These are phyloP conservation scores for Plasmopara viticola DNA, from an alignment of 352 stramenopile genomes.

Conservation along the genomic window DNA sequence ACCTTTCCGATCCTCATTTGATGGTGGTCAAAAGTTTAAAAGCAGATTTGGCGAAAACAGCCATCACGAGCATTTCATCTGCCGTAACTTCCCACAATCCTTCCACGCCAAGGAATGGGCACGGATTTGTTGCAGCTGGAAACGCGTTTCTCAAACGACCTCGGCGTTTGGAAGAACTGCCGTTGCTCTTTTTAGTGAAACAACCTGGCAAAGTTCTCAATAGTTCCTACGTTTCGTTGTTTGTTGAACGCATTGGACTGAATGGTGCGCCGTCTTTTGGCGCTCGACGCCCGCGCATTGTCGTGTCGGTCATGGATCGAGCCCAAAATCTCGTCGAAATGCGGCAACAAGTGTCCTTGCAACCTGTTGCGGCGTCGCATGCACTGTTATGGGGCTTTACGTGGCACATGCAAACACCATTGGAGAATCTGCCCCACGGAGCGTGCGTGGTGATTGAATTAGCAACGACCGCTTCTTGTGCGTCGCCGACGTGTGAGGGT, in stretches of 20 bases:
- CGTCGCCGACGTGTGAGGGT: constrained; percentile 30
- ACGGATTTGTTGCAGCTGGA: constrained; percentile 11
- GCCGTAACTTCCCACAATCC: constrained; percentile 7
- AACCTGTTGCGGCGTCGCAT: constrained; percentile 49
- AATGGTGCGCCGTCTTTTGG: constrained; percentile 40
- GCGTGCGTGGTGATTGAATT: constrained; percentile 71
- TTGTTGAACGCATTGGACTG: constrained; percentile 66
- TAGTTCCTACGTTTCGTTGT: constrained; percentile 79
- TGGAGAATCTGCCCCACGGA: constrained; percentile 84
- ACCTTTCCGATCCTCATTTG: constrained; percentile 37
- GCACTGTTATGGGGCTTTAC: constrained; percentile 81
- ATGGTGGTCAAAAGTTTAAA: constrained; percentile 48
- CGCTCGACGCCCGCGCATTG: constrained; percentile 44
- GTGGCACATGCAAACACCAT: constrained; percentile 91
- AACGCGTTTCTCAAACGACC: constrained; percentile 20
- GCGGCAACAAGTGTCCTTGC: constrained; percentile 67
- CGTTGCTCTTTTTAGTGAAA: constrained; percentile 65
- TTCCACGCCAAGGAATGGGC: constrained; percentile 5
- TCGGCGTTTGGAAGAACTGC: constrained; percentile 25
- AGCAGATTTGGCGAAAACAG: constrained; percentile 42
- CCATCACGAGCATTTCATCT: constrained; percentile 54
- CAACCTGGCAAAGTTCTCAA: constrained; percentile 63
- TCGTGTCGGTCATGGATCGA: constrained; percentile 66
- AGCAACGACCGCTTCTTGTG: constrained; percentile 45
- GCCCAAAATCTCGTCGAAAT: constrained; percentile 65